Evolutionary conservation across 768 basidiomycete genomes (phyloP).

Genomic region (Russula abietina): DNA sequence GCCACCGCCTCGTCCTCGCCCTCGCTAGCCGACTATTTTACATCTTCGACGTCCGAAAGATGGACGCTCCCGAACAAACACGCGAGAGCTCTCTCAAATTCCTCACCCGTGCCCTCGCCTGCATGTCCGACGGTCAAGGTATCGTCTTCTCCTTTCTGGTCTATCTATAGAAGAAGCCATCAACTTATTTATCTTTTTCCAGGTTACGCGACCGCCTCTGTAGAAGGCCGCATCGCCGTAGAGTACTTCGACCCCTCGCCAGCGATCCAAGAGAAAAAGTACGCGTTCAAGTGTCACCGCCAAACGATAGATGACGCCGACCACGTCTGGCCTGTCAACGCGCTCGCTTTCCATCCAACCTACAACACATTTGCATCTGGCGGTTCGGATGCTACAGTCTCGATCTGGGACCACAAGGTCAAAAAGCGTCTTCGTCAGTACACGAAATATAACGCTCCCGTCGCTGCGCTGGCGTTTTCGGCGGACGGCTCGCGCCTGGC

Average conservation of each 20-base stretch:
- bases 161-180: conserved; percentile 36
- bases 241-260: conserved; percentile 90
- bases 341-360: conserved; percentile 89
- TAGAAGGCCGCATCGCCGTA: conserved; percentile 94
- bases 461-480: conserved; percentile 79
- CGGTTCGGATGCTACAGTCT: conserved; percentile 90
- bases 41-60: conserved; percentile 81
- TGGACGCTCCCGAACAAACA: conserved; percentile 67
- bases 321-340: conserved; percentile 95
- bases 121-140: conserved; percentile 93
- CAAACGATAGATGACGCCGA: conserved; percentile 87
- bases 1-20: conserved; percentile 78
- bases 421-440: conserved; percentile 94
- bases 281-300: conserved; percentile 96
- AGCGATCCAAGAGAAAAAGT: conserved; percentile 76
- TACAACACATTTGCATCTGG: conserved; percentile 95
- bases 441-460: conserved; percentile 65
- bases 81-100: conserved; percentile 93
- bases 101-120: conserved; percentile 86
- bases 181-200: conserved; percentile 36
- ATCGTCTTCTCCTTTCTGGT: conserved; percentile 20
- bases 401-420: conserved; percentile 95
- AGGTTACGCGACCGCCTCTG: conserved; percentile 92
- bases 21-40: conserved; percentile 80
- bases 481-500: conserved; percentile 78